Conservation (phyloP, 352 stramenopile genomes). For the Thalassiosira hispida region DNA sequence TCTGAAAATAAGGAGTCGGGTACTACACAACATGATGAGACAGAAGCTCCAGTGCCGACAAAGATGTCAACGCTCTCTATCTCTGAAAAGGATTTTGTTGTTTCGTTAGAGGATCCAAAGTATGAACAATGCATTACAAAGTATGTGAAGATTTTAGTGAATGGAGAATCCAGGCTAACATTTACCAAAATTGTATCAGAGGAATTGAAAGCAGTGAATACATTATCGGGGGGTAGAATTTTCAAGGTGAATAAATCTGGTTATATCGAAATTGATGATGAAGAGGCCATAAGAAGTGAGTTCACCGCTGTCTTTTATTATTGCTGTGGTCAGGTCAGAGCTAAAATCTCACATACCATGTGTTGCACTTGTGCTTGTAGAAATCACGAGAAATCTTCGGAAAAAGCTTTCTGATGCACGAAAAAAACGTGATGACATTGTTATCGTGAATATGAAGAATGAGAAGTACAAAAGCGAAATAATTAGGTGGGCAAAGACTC, state of each 20-base stretch:
- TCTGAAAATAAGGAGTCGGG: background rate
- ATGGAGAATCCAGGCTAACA: background rate
- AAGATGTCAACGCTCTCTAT: background rate
- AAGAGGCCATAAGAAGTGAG: background rate
- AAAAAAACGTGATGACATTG: background rate
- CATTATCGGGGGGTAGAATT: background rate
- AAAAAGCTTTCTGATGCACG: background rate
- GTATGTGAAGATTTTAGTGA: background rate
- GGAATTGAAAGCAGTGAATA: background rate
- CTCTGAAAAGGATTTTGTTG: background rate
- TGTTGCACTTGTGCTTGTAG: background rate
- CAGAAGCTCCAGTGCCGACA: background rate
- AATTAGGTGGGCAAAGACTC: background rate
- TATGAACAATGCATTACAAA: background rate
- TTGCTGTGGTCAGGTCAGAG: no score
- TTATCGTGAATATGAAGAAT: background rate
- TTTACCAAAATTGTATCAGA: background rate
- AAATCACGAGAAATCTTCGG: background rate
- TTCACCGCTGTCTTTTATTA: background rate
- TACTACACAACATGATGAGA: background rate
- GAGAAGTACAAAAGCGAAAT: background rate
- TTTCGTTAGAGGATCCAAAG: background rate
- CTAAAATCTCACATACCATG: no score
- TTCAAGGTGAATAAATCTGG: background rate
- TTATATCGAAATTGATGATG: background rate